These are phyloP conservation scores for Leptographium wingfieldii DNA, from an alignment of 2,329 filamentous ascomycete genomes.

Conservation along the genomic window DNA sequence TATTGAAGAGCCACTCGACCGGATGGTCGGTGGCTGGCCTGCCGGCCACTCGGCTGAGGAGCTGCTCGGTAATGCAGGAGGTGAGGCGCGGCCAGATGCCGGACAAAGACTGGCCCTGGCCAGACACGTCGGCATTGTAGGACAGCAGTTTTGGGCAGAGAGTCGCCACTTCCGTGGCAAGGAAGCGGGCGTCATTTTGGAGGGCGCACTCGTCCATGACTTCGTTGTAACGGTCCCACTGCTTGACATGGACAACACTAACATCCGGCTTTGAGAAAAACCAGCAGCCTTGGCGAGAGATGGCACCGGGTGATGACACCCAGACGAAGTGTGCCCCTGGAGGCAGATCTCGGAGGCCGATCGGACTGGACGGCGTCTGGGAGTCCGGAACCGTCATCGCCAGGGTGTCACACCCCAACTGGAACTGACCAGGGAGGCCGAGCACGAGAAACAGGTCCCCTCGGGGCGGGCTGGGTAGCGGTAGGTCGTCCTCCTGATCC, in stretches of 20 bases:
- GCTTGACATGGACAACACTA: slow-evolving; percentile 30
- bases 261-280: slow-evolving; percentile 25
- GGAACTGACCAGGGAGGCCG: slow-evolving; percentile 36
- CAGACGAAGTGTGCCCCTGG: slow-evolving; percentile 47
- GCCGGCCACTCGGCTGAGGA: slow-evolving; percentile 36
- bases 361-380: slow-evolving; percentile 24
- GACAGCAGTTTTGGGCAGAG: slow-evolving; percentile 30
- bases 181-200: slow-evolving; percentile 31
- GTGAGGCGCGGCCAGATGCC: slow-evolving; percentile 41
- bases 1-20: slow-evolving; percentile 38
- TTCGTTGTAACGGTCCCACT: slow-evolving; percentile 46
- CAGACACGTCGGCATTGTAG: slow-evolving; percentile 17
- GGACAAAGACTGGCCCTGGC: background rate
- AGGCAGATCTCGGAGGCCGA: slow-evolving; percentile 42
- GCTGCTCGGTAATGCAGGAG: slow-evolving; percentile 28
- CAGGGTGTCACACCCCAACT: slow-evolving; percentile 39
- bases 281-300: slow-evolving; percentile 47
- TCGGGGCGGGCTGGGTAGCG: slow-evolving; percentile 8
- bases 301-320: slow-evolving; percentile 35
- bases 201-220: slow-evolving; percentile 34
- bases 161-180: slow-evolving; percentile 26
- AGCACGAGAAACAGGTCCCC: slow-evolving; percentile 42
- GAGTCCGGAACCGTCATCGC: slow-evolving; percentile 27
- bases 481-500: slow-evolving; percentile 10
- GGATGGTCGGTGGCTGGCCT: slow-evolving; percentile 16